Conservation (phyloP, 345 rosid species). For the Psidium friedrichsthalianum region DNA sequence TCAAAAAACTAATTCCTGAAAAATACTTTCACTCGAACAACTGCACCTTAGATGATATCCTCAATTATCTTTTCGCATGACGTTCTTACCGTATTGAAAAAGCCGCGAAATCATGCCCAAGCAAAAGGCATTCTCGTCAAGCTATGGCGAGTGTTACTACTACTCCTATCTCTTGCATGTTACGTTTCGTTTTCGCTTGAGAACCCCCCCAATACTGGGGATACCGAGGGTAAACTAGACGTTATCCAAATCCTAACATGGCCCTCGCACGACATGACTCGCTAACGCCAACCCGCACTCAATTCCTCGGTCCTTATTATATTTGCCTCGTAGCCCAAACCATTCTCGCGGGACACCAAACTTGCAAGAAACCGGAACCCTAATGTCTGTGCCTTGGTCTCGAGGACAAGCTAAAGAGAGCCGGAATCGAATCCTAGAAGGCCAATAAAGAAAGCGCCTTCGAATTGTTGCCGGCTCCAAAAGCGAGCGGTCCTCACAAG, state of each 20-base stretch:
- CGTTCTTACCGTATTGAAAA: background rate
- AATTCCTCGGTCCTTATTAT: background rate
- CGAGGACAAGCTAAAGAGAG: background rate
- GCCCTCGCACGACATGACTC: background rate
- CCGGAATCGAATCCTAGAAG: background rate
- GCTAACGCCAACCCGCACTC: background rate
- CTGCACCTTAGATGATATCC: too few relatives aligned
- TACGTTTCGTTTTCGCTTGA: slow-evolving; percentile 1
- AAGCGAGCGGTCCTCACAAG: background rate
- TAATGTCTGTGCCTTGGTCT: background rate
- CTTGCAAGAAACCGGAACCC: background rate
- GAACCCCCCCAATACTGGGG: background rate
- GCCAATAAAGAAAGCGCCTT: background rate
- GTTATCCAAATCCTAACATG: background rate
- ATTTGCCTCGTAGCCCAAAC: background rate
- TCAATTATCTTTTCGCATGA: background rate
- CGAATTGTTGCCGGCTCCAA: background rate
- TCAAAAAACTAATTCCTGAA: too few relatives aligned
- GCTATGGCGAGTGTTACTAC: background rate
- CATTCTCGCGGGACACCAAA: background rate
- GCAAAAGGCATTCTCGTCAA: background rate
- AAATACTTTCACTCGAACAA: too few relatives aligned
- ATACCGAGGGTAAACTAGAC: slow-evolving; percentile 1
- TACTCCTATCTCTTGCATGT: background rate
- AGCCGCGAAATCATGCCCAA: background rate